A percentile compares a stretch with the other conserved stretches of the same genome.
Evolutionary conservation across 2,329 filamentous ascomycete genomes (phyloP).

Genomic region (Apiospora arundinis): DNA sequence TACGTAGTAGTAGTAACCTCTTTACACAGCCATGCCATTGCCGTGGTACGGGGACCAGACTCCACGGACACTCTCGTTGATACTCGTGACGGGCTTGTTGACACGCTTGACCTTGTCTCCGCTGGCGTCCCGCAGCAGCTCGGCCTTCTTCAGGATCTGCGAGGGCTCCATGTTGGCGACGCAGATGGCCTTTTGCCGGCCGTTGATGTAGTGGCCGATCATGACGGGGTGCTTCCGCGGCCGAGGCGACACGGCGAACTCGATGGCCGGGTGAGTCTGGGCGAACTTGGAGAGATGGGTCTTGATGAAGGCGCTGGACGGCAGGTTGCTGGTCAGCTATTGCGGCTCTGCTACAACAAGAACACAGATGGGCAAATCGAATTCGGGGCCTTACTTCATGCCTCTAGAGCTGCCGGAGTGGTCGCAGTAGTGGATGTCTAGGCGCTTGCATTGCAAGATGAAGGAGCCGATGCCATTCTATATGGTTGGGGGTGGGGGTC

Average conservation of each 20-base stretch:
- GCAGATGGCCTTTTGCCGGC: constrained; percentile 82
- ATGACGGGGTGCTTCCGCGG: constrained; percentile 91
- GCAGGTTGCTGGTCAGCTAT: not conserved
- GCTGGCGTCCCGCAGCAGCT: constrained; percentile 74
- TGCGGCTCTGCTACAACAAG: not conserved
- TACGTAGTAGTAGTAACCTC: too few relatives aligned
- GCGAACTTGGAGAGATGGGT: constrained; percentile 80
- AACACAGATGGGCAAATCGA: constrained; percentile 17
- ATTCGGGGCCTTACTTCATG: constrained; percentile 75
- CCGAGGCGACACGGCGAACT: constrained; percentile 89
- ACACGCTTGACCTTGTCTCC: constrained; percentile 74
- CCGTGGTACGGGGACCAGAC: constrained; percentile 76
- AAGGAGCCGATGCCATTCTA: constrained; percentile 97
- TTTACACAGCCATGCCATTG: constrained; percentile 58
- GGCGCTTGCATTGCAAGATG: constrained; percentile 93
- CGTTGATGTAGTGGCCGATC: constrained; percentile 91
- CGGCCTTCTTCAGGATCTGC: constrained; percentile 81
- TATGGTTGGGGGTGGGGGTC: not conserved
- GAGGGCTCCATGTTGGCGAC: constrained; percentile 84
- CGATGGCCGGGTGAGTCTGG: constrained; percentile 81
- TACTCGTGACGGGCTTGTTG: constrained; percentile 69
- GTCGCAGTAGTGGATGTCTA: constrained; percentile 98
- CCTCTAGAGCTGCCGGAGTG: constrained; percentile 91
- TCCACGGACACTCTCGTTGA: constrained; percentile 70
- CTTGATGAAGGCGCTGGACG: constrained; percentile 77